phyloP scores from a whole-genome alignment of 106 monocot genomes.

The Xerophyta viscosa region DNA sequence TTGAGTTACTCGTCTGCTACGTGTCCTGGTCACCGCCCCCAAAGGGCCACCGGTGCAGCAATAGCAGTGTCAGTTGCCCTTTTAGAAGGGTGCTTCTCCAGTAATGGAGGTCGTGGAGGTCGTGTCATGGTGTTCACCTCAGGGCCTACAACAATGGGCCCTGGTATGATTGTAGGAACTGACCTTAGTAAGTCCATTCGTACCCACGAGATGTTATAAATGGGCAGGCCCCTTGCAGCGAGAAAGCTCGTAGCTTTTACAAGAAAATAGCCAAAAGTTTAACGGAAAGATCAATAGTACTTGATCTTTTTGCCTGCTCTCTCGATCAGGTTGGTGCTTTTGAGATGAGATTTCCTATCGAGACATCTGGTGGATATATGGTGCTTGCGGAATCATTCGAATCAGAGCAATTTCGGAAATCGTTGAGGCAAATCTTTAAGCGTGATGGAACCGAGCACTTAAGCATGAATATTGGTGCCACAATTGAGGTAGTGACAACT shows the following conservation, averaged over 20 bases:
- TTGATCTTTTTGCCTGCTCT: conserved; percentile 94
- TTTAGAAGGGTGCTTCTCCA: conserved; percentile 50
- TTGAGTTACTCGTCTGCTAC: conserved; percentile 23
- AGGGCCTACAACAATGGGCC: conserved; percentile 74
- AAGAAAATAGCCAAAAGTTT: conserved; percentile 46
- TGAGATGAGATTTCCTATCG: conserved; percentile 66
- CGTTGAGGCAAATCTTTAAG: conserved; percentile 65
- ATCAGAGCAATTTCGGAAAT: conserved; percentile 71
- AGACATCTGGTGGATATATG: conserved; percentile 74
- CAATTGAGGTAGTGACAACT: conserved; percentile 61
- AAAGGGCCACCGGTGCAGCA: conserved; percentile 75
- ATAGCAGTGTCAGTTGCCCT: conserved; percentile 68
- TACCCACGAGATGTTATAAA: conserved; percentile 66
- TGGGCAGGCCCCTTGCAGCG: conserved; percentile 34
- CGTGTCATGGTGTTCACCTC: conserved; percentile 90
- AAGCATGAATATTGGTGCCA: conserved; percentile 72
- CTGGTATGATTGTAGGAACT: conserved; percentile 67
- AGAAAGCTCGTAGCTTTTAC: conserved; percentile 60
- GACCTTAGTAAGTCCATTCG: conserved; percentile 66
- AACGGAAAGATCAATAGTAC: conserved; percentile 47
- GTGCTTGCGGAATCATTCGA: conserved; percentile 80
- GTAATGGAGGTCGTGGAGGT: conserved; percentile 57
- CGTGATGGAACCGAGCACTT: conserved; percentile 33
- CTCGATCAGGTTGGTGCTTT: conserved; percentile 91
- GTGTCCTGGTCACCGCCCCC: conserved; percentile 42